phyloP scores from a whole-genome alignment of 129 eudicot genomes.

The Kitagawia praeruptora region DNA sequence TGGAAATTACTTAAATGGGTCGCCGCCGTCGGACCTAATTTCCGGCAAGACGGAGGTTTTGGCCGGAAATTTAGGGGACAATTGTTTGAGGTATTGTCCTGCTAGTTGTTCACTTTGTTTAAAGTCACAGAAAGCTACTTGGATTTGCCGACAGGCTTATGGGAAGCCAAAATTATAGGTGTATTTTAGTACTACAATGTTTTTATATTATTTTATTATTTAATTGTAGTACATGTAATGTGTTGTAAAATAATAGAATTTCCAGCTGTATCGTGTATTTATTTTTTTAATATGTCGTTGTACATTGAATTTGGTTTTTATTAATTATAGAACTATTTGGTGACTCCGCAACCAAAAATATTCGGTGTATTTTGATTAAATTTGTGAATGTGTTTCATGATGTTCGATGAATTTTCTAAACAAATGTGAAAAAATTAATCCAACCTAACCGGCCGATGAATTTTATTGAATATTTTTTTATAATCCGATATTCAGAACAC shows the following conservation, averaged over 20 bases:
- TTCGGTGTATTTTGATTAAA: too few relatives aligned
- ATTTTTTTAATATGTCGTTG: not conserved
- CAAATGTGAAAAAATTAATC: too few relatives aligned
- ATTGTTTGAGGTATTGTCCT: slow-evolving; percentile 69
- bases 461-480: too few relatives aligned
- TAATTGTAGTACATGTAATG: not conserved
- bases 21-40: slow-evolving; percentile 62
- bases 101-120: slow-evolving; percentile 54
- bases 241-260: slow-evolving; percentile 12
- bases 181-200: not conserved
- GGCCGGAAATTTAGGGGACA: slow-evolving; percentile 83
- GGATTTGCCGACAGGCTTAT: slow-evolving; percentile 72
- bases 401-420: too few relatives aligned
- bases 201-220: not conserved
- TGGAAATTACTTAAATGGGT: slow-evolving; percentile 80
- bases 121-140: slow-evolving; percentile 72
- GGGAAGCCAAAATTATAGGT: slow-evolving; percentile 63
- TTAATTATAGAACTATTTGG: not conserved
- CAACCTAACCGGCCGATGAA: too few relatives aligned
- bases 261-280: slow-evolving; percentile 4
- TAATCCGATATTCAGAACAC: too few relatives aligned
- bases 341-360: not conserved
- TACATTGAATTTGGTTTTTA: slow-evolving; percentile 11
- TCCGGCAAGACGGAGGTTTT: slow-evolving; percentile 37
- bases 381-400: too few relatives aligned